These are phyloP conservation scores for Cicer chorassanicum DNA, from an alignment of 306 rosid species.

Conservation along the genomic window DNA sequence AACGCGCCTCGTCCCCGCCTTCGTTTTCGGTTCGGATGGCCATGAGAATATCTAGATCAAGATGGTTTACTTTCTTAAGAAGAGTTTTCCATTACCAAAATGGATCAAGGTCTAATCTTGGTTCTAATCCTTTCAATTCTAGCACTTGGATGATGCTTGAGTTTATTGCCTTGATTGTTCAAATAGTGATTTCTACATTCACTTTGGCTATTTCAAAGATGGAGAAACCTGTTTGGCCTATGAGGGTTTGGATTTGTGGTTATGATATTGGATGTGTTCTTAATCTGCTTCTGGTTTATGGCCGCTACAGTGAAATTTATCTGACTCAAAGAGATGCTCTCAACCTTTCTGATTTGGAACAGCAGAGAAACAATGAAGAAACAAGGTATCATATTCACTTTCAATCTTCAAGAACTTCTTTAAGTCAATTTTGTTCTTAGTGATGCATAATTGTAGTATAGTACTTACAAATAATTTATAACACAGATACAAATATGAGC, in stretches of 20 bases:
- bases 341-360: constrained; percentile 69
- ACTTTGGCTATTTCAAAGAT: constrained; percentile 67
- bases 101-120: constrained; percentile 84
- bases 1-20: constrained; percentile 51
- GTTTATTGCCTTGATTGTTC: constrained; percentile 69
- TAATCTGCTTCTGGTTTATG: constrained; percentile 73
- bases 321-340: constrained; percentile 60
- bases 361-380: constrained; percentile 72
- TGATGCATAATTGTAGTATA: background rate
- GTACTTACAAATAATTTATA: background rate
- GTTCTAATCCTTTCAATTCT: constrained; percentile 86
- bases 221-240: constrained; percentile 96
- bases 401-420: constrained; percentile 37
- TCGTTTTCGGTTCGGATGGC: constrained; percentile 60
- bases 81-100: constrained; percentile 96
- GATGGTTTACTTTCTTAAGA: constrained; percentile 87
- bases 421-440: constrained; percentile 24
- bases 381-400: constrained; percentile 64
- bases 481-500: no score
- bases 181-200: constrained; percentile 61
- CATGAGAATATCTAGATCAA: constrained; percentile 90
- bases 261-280: constrained; percentile 85
- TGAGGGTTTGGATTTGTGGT: constrained; percentile 92
- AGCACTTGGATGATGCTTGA: constrained; percentile 86
- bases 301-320: constrained; percentile 67